Conservation (phyloP, 176 grass and related monocot genomes). For the Aegilops tauschii region DNA sequence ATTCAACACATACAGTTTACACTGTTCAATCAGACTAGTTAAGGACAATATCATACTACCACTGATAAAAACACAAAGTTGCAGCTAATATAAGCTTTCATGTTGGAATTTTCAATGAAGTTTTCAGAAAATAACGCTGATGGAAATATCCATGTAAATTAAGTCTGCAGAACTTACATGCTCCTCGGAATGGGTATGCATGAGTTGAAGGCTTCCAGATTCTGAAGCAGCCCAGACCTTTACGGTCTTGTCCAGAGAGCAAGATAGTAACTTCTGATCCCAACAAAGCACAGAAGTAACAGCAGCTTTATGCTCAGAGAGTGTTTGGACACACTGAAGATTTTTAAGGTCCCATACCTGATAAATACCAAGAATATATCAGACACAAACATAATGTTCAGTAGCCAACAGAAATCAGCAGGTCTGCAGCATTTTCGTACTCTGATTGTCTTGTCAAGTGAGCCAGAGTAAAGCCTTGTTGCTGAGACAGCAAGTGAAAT, state of each 20-base stretch:
- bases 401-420: background rate
- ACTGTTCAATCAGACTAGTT: background rate
- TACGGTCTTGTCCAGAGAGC: slow-evolving; percentile 55
- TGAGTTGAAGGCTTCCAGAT: slow-evolving; percentile 42
- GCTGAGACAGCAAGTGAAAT: slow-evolving; percentile 31
- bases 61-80: background rate
- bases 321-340: slow-evolving; percentile 52
- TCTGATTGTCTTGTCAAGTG: slow-evolving; percentile 48
- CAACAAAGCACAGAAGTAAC: slow-evolving; percentile 70
- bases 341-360: slow-evolving; percentile 58
- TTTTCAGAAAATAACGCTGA: background rate
- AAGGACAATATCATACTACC: background rate
- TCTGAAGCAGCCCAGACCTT: slow-evolving; percentile 53
- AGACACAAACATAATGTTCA: background rate
- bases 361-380: slow-evolving; percentile 11
- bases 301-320: slow-evolving; percentile 47
- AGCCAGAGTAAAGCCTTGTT: slow-evolving; percentile 40
- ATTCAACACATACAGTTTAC: slow-evolving; percentile 9
- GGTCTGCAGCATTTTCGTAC: background rate
- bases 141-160: background rate
- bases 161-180: slow-evolving; percentile 35
- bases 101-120: background rate
- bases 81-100: background rate
- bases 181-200: slow-evolving; percentile 49
- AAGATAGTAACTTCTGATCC: slow-evolving; percentile 57